Conservation (phyloP, 371 early-diverging fungal genomes). For the Parasitella parasitica region DNA sequence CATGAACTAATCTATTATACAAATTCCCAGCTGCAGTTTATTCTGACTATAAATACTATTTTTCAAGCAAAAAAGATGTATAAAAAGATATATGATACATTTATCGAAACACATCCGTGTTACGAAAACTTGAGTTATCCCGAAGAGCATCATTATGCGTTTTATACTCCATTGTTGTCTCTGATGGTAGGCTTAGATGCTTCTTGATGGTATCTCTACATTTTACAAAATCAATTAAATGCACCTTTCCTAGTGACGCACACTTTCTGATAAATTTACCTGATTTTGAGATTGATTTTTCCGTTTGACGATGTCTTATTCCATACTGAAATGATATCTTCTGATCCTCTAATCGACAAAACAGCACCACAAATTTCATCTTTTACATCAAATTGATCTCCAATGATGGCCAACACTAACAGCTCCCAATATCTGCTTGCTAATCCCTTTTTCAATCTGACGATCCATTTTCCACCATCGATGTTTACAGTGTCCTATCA, state of each 20-base stretch:
- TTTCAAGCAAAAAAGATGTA: neutral
- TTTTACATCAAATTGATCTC: constrained; percentile 89
- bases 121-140: constrained; percentile 90
- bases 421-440: constrained; percentile 94
- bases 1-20: too few relatives aligned
- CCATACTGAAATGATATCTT: constrained; percentile 96
- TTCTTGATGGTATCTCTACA: constrained; percentile 84
- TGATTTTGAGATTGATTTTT: constrained; percentile 79
- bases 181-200: constrained; percentile 79
- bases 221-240: neutral
- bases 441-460: constrained; percentile 92
- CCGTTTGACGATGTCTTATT: constrained; percentile 85
- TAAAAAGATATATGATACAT: constrained; percentile 5
- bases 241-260: neutral
- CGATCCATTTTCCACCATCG: constrained; percentile 97
- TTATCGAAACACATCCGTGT: constrained; percentile 81
- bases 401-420: constrained; percentile 88
- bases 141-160: constrained; percentile 86
- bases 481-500: constrained; percentile 80
- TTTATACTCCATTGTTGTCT: constrained; percentile 95
- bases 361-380: constrained; percentile 95
- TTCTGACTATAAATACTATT: neutral
- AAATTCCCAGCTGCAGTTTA: neutral
- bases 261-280: constrained; percentile 35
- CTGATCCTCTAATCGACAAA: constrained; percentile 87